These are phyloP conservation scores for Candida dubliniensis DNA, from an alignment of 1,139 yeast species.

Conservation along the genomic window DNA sequence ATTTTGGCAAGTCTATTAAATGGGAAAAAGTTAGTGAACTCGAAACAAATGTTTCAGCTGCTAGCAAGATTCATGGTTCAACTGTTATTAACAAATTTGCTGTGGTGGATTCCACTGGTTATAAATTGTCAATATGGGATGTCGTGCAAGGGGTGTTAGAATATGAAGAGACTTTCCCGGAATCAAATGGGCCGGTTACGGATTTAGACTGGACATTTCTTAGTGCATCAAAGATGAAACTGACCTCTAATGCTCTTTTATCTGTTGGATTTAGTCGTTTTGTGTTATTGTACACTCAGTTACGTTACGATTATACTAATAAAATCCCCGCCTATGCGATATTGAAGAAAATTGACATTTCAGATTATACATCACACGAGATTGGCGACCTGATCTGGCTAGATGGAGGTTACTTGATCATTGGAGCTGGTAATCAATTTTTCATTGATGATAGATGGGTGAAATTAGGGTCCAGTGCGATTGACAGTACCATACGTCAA, in stretches of 20 bases:
- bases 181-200: conserved; percentile 41
- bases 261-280: conserved; percentile 72
- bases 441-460: conserved; percentile 74
- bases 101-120: conserved; percentile 55
- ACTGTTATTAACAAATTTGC: conserved; percentile 70
- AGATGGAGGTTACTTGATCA: conserved; percentile 70
- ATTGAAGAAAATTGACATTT: conserved; percentile 70
- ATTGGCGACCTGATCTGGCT: conserved; percentile 93
- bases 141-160: conserved; percentile 66
- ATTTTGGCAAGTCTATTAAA: conserved; percentile 19
- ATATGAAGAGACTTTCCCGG: conserved; percentile 47
- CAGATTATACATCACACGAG: conserved; percentile 68
- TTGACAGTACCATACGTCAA: conserved; percentile 40
- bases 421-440: conserved; percentile 88
- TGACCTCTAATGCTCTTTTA: conserved; percentile 64
- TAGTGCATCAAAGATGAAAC: conserved; percentile 27
- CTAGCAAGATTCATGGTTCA: conserved; percentile 66
- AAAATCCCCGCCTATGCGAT: conserved; percentile 74
- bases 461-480: conserved; percentile 29
- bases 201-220: conserved; percentile 85
- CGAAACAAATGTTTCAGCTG: conserved; percentile 55
- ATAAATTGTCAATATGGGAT: conserved; percentile 73
- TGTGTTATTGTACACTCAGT: conserved; percentile 72
- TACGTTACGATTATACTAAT: conserved; percentile 87
- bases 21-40: conserved; percentile 57